Conservation (phyloP, 345 rosid genomes). For the Lumnitzera littorea region DNA sequence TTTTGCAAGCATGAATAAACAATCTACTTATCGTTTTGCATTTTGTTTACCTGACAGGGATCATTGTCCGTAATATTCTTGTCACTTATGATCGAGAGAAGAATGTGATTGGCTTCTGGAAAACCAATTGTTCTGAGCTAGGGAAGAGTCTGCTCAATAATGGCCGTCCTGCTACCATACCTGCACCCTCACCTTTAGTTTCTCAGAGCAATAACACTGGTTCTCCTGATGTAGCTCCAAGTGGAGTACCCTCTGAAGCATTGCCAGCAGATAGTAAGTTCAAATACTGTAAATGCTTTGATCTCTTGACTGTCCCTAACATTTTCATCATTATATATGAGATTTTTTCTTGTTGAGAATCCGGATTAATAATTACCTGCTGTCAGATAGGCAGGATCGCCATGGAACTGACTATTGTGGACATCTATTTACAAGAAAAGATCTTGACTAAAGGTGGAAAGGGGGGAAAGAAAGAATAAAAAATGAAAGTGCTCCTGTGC, state of each 20-base stretch:
- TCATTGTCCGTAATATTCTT: conserved; percentile 82
- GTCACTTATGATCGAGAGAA: conserved; percentile 89
- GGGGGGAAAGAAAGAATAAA: too few species aligned
- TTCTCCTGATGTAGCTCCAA: conserved; percentile 33
- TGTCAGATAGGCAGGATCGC: too few species aligned
- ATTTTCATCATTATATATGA: not conserved
- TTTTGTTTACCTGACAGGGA: conserved; percentile 36
- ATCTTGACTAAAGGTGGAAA: too few species aligned
- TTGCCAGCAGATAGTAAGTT: conserved; percentile 30
- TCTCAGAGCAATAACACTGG: conserved; percentile 25
- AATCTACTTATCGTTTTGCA: not conserved
- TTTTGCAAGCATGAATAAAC: not conserved
- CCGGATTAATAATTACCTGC: too few species aligned
- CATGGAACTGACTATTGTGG: too few species aligned
- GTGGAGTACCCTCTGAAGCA: conserved; percentile 15
- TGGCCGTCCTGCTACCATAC: conserved; percentile 28
- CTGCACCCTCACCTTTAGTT: conserved; percentile 23
- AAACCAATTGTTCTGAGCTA: conserved; percentile 93
- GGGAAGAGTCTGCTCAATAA: conserved; percentile 52
- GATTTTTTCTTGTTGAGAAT: not conserved
- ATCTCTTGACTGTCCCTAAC: not conserved
- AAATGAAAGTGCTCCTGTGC: too few species aligned
- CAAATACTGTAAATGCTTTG: not conserved
- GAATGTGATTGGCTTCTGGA: conserved; percentile 87
- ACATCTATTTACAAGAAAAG: too few species aligned